Evolutionary conservation across 768 basidiomycete species (phyloP), one percentile per base, ranked within the genome.

Genomic region (Suillus paluster): DNA sequence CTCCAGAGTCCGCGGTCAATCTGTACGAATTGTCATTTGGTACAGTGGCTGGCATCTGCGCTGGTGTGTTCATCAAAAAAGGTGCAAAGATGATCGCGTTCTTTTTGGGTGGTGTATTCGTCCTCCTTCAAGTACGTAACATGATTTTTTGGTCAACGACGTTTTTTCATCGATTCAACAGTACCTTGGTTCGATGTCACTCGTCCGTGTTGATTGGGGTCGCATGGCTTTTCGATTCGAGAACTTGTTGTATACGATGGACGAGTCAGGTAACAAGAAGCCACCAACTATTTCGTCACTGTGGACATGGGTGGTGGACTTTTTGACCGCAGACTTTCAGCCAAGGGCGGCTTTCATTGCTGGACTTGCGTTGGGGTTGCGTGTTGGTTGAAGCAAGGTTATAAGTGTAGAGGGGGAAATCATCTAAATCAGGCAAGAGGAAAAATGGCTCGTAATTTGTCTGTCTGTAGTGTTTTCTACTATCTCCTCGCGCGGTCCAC

Each of bases 31-130:
- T 99, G 30, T 81, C 88, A 0, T 98, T 98, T 71, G 97, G 97
- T 12, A 92, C 94, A 5, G 88, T 92, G 0, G 85, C 88, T 60
- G 97, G 97, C 0, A 72, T 99, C 45, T 97, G 94, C 69, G 87
- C 94, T 0, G 97, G 97, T 0, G 83, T 99, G 0, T 99, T 99
- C 71, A 81, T 97, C 67, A 98, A 97, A 78, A 98, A 97, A 75
- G 96, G 97, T n/a, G 86, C 89, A 9, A 92, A 89, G 73, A 80
- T 85, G 2, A 75, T 89, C 12, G 97, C 95, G 0, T 95, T 94
- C 77, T 71, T 91, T 46, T 77, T 97, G n/a, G 97, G 97, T 4
- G 95, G 94, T 4, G 79, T 92, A 2, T 99, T 97, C 66, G 90
- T 98, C 23, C 76, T 98, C 49, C 83, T 99, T 10, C 95, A 97